Base-by-base conservation (phyloP, 108 stramenopile genomes). In the Skeletonema potamos region DNA sequence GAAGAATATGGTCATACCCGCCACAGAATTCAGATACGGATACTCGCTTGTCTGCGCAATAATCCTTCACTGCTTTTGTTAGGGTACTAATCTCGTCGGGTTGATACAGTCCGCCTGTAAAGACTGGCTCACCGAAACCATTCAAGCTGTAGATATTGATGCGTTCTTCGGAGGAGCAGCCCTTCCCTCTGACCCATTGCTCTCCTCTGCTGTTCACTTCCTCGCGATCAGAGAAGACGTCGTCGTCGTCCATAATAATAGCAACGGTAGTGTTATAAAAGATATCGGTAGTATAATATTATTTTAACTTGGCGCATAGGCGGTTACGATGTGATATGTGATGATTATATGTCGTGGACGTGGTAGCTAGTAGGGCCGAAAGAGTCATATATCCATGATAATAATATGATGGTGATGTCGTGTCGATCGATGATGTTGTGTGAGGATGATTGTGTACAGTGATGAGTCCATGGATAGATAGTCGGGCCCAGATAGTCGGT, bases 21-120 rank as follows among this genome's bases (percentile, higher is more conserved):
- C 84, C 83, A 64, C 90, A 91, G 22, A 94, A 79, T 27, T 89
- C 86, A 18, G 58, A 64, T 54, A 81, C 58, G 7, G 85, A 72
- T 36, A 91, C 79, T 34, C 85, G 68, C 48, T 86, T 82, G 32
- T 72, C 46, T 27, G 79, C 67, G 58, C 93, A 94, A 64, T 84
- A 94, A 48, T 90, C 81, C 33, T 86, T 66, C 1, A 94, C 78
- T 24, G 87, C 78, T 33, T 54, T 39, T 27, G 78, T 77, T 7
- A 94, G 70, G 1, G 66, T 73, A 46, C 72, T 76, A 6, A 75
- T 72, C 72, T 94, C 93, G 44, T 85, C 85, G 15, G 74, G 68
- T 24, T 66, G 61, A 66, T 85, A 94, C 43, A 87, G 87, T 0
- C 93, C 93, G 37, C 79, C 81, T 22, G 67, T 77, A 62, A 76